phyloP scores from a whole-genome alignment of 129 eudicot species.

The Helianthus tuberosus region DNA sequence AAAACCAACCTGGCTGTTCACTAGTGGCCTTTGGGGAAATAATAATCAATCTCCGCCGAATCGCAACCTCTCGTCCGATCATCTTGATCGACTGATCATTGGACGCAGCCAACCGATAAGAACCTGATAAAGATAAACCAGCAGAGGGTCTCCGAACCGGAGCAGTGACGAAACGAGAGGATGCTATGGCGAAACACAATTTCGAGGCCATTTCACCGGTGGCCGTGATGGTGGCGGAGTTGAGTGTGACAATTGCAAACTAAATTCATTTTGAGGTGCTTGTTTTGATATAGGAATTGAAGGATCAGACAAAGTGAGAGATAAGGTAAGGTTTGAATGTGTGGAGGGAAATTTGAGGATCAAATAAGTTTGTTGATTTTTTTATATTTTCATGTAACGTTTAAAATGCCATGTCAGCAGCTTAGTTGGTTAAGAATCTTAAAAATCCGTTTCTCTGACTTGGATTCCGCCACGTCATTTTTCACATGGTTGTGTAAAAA shows the following conservation, averaged over 20 bases:
- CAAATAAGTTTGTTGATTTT: conserved; percentile 15
- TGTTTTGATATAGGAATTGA: conserved; percentile 22
- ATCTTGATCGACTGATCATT: conserved; percentile 48
- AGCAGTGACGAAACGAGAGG: conserved; percentile 56
- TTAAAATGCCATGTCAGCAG: conserved; percentile 2
- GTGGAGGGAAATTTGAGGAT: conserved; percentile 61
- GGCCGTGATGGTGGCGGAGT: conserved; percentile 27
- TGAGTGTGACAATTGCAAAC: conserved; percentile 21
- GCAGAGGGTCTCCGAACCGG: conserved; percentile 57
- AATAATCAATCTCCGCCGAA: conserved; percentile 41
- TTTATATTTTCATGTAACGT: not conserved
- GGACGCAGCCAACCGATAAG: conserved; percentile 45
- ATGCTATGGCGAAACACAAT: conserved; percentile 53
- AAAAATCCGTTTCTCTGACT: too few species aligned
- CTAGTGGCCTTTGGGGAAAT: conserved; percentile 55
- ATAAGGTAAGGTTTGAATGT: conserved; percentile 64
- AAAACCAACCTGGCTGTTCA: conserved; percentile 72
- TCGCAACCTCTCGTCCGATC: conserved; percentile 30
- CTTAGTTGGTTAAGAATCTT: not conserved
- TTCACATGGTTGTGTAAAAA: too few species aligned
- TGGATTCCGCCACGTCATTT: too few species aligned
- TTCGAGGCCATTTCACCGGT: conserved; percentile 71
- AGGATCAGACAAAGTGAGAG: conserved; percentile 25
- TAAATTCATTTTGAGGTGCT: conserved; percentile 28
- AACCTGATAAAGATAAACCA: conserved; percentile 36